phyloP scores from a whole-genome alignment of 106 monocot species.

The Dioscorea dumetorum region DNA sequence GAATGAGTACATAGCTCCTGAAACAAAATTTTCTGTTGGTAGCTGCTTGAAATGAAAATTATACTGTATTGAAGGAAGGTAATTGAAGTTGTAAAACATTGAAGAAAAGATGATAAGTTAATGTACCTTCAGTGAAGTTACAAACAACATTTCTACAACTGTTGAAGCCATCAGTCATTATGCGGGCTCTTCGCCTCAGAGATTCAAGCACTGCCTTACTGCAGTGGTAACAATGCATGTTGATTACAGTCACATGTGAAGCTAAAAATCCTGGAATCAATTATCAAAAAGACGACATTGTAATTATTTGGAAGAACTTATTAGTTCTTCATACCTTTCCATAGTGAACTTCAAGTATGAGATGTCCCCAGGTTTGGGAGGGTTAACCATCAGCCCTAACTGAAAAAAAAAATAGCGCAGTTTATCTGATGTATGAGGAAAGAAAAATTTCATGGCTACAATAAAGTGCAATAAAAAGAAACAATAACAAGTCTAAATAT shows the following conservation, averaged over 20 bases:
- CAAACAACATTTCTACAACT: constrained; percentile 97
- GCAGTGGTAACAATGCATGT: constrained; percentile 5
- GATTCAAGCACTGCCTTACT: constrained; percentile 84
- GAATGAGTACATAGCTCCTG: constrained; percentile 99
- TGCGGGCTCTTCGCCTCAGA: constrained; percentile 78
- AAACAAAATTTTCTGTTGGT: background rate
- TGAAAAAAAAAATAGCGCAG: constrained; percentile 34
- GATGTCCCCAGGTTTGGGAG: constrained; percentile 94
- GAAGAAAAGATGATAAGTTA: background rate
- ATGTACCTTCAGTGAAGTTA: constrained; percentile 90
- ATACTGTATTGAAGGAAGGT: background rate
- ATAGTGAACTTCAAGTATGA: constrained; percentile 74
- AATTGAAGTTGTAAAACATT: background rate
- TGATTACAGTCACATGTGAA: too few relatives aligned
- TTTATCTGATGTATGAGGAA: too few relatives aligned
- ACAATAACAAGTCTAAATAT: background rate
- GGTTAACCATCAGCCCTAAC: constrained; percentile 99
- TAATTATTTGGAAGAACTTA: too few relatives aligned
- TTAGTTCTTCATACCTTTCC: constrained; percentile 49
- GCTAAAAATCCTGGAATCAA: too few relatives aligned
- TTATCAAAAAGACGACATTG: too few relatives aligned
- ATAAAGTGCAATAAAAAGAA: too few relatives aligned
- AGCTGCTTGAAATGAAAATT: background rate
- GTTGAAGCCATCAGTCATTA: constrained; percentile 99
- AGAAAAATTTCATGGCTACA: too few relatives aligned